Percentiles rank a stretch among this genome's conserved stretches.
These are phyloP conservation scores for Penicillium capsulatum DNA, from an alignment of 2,329 filamentous ascomycete genomes.

Conservation along the genomic window DNA sequence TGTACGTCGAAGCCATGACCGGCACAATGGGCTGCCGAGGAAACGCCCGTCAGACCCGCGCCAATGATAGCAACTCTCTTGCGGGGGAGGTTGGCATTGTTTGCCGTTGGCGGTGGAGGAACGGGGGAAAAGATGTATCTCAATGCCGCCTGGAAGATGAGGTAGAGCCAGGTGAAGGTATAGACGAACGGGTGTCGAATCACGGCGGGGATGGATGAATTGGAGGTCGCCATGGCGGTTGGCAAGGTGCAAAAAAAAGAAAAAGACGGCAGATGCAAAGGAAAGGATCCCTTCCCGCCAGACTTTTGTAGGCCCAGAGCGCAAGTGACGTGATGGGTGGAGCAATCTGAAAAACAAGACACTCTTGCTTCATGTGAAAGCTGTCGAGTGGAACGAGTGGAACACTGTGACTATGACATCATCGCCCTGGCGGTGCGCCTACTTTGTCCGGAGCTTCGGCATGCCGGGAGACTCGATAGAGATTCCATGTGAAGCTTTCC, in stretches of 20 bases:
- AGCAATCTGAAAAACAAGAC: background rate
- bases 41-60: slow-evolving; percentile 69
- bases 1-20: slow-evolving; percentile 80
- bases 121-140: slow-evolving; percentile 60
- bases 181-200: slow-evolving; percentile 30
- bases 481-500: too few relatives aligned
- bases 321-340: background rate
- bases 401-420: background rate
- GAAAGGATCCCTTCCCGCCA: background rate
- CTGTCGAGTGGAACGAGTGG: background rate
- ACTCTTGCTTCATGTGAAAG: background rate
- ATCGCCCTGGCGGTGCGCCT: background rate
- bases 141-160: slow-evolving; percentile 29
- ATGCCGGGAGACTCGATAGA: too few relatives aligned
- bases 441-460: too few relatives aligned
- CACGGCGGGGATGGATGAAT: slow-evolving; percentile 19
- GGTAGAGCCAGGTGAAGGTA: slow-evolving; percentile 30
- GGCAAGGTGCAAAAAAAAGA: background rate
- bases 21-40: slow-evolving; percentile 74
- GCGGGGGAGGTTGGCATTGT: slow-evolving; percentile 42
- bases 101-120: slow-evolving; percentile 60
- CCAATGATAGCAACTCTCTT: slow-evolving; percentile 66
- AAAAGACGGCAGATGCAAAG: background rate
- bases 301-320: background rate
- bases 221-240: slow-evolving; percentile 12